Evolutionary conservation across 2,329 filamentous ascomycete species (phyloP), one percentile per base, ranked within the genome.

Genomic region (Dactylellina parvicollis): DNA sequence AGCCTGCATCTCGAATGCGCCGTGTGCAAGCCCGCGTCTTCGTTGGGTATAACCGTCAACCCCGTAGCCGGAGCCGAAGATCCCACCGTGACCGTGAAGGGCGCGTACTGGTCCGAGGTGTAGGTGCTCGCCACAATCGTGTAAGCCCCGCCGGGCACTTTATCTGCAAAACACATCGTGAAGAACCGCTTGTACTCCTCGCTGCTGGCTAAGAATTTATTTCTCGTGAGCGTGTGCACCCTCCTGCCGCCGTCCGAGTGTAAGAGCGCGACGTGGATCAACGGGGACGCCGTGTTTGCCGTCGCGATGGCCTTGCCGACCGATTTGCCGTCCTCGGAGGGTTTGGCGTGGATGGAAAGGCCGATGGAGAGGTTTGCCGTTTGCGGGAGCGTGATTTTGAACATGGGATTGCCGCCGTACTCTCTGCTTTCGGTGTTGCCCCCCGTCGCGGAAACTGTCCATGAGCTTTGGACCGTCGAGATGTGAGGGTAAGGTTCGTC

Each of bases 41-140:
- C 70, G 40, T 67, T 74, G 12, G 70, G 62, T 8, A 66, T 62
- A n/a, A 56, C 20, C 8, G 47, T 56, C 32, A 74, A 28, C 16
- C 20, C 49, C 12, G 26, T 40, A 14, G 56, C 8, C 22, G 85
- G 83, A 1, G 82, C 79, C 60, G 85, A 87, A 32, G 90, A 89
- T 49, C 89, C 88, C n/a, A 97, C 84, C 65, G 88, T 87, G 7
- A 99, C 83, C 0, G 85, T 87, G 78, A 96, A 98, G 52, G 85
- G 84, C 2, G 90, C 91, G 0, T 87, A 83, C 78, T 96, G 91
- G 7, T 89, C 90, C 0, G 89, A 85, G 75, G 96, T 92, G 79
- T 96, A 98, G 0, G 94, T 96, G 1, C 92, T 96, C 79, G 90
- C 94, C 4, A 97, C 90, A 64, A 96, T 85, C 0, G 92, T 97